These are phyloP conservation scores for Podospora pseudocomata DNA, from an alignment of 495 filamentous ascomycete genomes.

Conservation along the genomic window DNA sequence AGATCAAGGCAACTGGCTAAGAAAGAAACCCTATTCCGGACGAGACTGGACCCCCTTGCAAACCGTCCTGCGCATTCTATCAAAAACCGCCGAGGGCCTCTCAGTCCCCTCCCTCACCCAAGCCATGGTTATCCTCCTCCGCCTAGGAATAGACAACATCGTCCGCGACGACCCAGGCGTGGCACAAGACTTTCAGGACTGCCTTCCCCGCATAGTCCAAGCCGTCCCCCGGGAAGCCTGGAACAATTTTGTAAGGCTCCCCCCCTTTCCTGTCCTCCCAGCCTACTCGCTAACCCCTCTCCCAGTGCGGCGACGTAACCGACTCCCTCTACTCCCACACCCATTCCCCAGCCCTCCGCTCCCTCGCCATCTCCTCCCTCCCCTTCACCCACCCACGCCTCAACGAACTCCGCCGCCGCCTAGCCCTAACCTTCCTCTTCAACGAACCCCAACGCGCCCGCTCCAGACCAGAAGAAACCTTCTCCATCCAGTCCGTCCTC, in stretches of 20 bases:
- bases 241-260: slow-evolving; percentile 24
- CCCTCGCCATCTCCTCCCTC: slow-evolving; percentile 50
- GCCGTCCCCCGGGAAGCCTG: slow-evolving; percentile 23
- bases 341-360: slow-evolving; percentile 51
- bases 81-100: slow-evolving; percentile 27
- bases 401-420: slow-evolving; percentile 62
- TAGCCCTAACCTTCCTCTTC: slow-evolving; percentile 70
- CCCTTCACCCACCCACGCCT: slow-evolving; percentile 54
- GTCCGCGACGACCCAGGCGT: slow-evolving; percentile 36
- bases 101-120: slow-evolving; percentile 21
- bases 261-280: slow-evolving; percentile 1
- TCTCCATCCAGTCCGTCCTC: slow-evolving; percentile 52
- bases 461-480: slow-evolving; percentile 40
- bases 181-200: slow-evolving; percentile 27
- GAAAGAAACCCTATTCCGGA: slow-evolving; percentile 27
- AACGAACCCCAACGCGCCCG: slow-evolving; percentile 46
- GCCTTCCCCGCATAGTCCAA: slow-evolving; percentile 14
- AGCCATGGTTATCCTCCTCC: slow-evolving; percentile 36
- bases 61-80: slow-evolving; percentile 35
- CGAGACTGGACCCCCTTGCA: slow-evolving; percentile 36
- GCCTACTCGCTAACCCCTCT: slow-evolving; percentile 13
- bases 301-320: slow-evolving; percentile 54
- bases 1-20: neutral
- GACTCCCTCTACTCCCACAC: slow-evolving; percentile 50
- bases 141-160: slow-evolving; percentile 55